Conservation (phyloP, 768 basidiomycete genomes). For the Auriculariales sp. region DNA sequence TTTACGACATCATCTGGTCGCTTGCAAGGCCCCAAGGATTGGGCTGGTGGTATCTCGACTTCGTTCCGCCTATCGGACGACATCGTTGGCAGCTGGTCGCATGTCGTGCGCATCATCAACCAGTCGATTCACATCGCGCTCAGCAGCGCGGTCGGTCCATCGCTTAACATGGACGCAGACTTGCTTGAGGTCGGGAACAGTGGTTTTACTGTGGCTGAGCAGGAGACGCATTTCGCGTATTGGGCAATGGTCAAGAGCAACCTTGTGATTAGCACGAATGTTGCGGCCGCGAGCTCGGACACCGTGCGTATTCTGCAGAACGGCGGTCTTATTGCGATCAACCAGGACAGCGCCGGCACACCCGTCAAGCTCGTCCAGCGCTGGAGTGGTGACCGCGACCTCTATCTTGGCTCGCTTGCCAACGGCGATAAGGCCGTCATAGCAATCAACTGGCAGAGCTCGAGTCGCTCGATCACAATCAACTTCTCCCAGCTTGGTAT, state of each 20-base stretch:
- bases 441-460: conserved; percentile 30
- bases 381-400: conserved; percentile 34
- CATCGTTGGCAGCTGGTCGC: too few species aligned
- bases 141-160: too few species aligned
- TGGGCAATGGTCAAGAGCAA: conserved; percentile 34
- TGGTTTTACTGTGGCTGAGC: conserved; percentile 26
- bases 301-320: conserved; percentile 27
- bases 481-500: conserved; percentile 29
- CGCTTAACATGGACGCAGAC: too few species aligned
- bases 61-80: too few species aligned
- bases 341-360: conserved; percentile 32
- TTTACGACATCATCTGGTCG: too few species aligned
- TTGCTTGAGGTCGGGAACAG: conserved; percentile 22
- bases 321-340: conserved; percentile 26
- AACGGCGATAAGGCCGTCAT: conserved; percentile 33
- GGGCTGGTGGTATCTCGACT: too few species aligned
- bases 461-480: conserved; percentile 25
- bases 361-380: conserved; percentile 31
- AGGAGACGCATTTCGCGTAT: conserved; percentile 33
- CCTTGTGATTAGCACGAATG: conserved; percentile 26
- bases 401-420: conserved; percentile 32
- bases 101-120: too few species aligned
- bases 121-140: too few species aligned
- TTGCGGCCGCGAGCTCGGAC: conserved; percentile 19
- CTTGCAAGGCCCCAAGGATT: too few species aligned